Base-by-base conservation (phyloP, 2,329 filamentous ascomycete species). In the Pleoardoris graminearum region DNA sequence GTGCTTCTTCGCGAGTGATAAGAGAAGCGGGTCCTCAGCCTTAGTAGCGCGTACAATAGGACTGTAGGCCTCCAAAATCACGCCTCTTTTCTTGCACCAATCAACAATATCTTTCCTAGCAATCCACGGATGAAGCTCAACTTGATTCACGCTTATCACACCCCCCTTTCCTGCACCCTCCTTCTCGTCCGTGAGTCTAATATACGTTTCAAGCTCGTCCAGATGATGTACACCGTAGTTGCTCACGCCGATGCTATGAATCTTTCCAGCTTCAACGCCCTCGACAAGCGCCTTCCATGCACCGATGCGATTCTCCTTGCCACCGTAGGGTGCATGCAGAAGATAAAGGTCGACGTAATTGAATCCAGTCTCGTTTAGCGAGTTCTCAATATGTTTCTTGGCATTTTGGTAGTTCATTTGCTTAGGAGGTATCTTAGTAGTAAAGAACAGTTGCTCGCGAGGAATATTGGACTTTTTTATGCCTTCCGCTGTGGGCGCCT, bases 121-220 rank as follows among this genome's bases (percentile, higher is more conserved):
- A 36, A 91, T 84, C 91, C 91, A 97, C 0, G 92, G 92, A 73
- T 97, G 92, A 10, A 97, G 77, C 75, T 97, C 92, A 74, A 75
- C 58, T 75, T 96, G 92, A 35, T 90, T 91, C 32, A 96, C 88
- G 55, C 86, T 88, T 65, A 96, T 82, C 35, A 90, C 77, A 21
- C 90, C 90, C 3, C 82, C 83, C 60, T 84, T 86, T 8, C 85
- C 86, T 51, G 78, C 75, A 1, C 83, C 84, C 39, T 85, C 80
- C 37, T 82, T 80, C 70, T 84, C 83, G 64, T 89, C 86, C 0
- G 86, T 80, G 69, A 86, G 82, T 61, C 78, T 76, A 65, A 81
- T 81, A 66, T 76, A 82, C 48, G 71, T 60, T 62, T 82, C 80
- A 11, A 83, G 65, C 61, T 83, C 81, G 10, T 82, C 74, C 3